A percentile compares a stretch with the other conserved stretches of the same genome.
phyloP scores from a whole-genome alignment of 176 grass and related monocot species.

The Cocos nucifera region DNA sequence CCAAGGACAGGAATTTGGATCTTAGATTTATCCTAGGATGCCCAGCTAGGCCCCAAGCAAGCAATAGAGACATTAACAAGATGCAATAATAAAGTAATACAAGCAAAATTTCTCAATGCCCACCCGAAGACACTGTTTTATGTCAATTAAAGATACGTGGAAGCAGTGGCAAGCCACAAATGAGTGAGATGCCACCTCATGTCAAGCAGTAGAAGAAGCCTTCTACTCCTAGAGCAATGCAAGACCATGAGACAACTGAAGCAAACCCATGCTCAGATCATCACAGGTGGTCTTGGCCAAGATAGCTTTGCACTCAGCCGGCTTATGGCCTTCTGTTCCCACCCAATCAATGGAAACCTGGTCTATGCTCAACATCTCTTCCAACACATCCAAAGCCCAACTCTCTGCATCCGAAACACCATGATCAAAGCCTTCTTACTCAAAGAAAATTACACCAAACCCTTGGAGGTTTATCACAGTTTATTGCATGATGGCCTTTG shows the following conservation, averaged over 20 bases:
- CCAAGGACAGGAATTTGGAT: too few species aligned
- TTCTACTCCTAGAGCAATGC: slow-evolving; percentile 5
- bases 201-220: slow-evolving; percentile 3
- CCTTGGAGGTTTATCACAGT: not conserved
- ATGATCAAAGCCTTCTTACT: slow-evolving; percentile 20
- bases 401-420: slow-evolving; percentile 20
- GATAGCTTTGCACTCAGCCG: slow-evolving; percentile 13
- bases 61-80: too few species aligned
- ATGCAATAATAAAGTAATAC: too few species aligned
- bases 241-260: slow-evolving; percentile 9
- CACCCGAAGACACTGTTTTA: too few species aligned
- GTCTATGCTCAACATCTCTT: slow-evolving; percentile 11
- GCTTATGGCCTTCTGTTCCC: slow-evolving; percentile 15
- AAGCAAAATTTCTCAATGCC: too few species aligned
- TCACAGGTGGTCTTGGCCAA: not conserved
- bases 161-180: too few species aligned
- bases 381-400: not conserved
- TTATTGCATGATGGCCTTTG: slow-evolving; percentile 1
- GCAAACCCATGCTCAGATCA: slow-evolving; percentile 16
- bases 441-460: not conserved
- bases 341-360: slow-evolving; percentile 6
- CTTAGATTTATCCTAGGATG: too few species aligned
- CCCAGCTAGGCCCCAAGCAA: too few species aligned
- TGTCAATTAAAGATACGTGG: too few species aligned
- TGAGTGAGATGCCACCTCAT: not conserved